Evolutionary conservation across 495 filamentous ascomycete species (phyloP), one percentile per base, ranked within the genome.

Genomic region (Xylaria venustula): DNA sequence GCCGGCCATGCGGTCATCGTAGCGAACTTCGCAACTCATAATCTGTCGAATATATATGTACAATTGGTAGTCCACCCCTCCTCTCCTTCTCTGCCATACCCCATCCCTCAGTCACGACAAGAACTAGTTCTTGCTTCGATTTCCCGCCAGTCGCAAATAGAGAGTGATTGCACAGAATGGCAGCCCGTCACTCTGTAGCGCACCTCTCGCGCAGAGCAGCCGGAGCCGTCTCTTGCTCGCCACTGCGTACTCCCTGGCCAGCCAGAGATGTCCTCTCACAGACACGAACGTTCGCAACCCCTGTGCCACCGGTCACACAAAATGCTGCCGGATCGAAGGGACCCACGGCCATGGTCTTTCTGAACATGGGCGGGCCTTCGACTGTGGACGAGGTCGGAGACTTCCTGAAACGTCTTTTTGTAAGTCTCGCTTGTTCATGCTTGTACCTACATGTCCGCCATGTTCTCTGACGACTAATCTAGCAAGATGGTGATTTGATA

Each of bases 321-420:
- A 79, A 88, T 83, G 59, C 69, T 7, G 54, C 64, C 14, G 74
- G 73, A 11, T 78, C 77, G 2, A 76, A 75, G 50, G 82, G 82
- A 4, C 81, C 81, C n/a, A 99, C 95, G 0, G 95, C 95, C 40
- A 96, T 99, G 84, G 93, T 99, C 6, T 96, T 99, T 63, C 83
- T 99, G 73, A 99, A 99, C 77, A 99, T 99, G 95, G 95, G 95
- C 55, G 95, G 95, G 9, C 95, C 95, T 7, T 91, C 91, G 14
- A 97, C 89, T 6, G 86, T 87, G 11, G 81, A 87, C 57, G 92
- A 98, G 79, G 95, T 99, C 19, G 87, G 87, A 60, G 86, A 88
- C 71, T 99, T 98, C 65, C 81, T 99, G n/a, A 94, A 88, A 75
- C 84, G 92, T 66, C 75, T 99, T 68, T 99, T 99, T 76, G 95